These are phyloP conservation scores for Blastobotrys apis DNA, from an alignment of 1,139 yeast genomes.

Conservation along the genomic window DNA sequence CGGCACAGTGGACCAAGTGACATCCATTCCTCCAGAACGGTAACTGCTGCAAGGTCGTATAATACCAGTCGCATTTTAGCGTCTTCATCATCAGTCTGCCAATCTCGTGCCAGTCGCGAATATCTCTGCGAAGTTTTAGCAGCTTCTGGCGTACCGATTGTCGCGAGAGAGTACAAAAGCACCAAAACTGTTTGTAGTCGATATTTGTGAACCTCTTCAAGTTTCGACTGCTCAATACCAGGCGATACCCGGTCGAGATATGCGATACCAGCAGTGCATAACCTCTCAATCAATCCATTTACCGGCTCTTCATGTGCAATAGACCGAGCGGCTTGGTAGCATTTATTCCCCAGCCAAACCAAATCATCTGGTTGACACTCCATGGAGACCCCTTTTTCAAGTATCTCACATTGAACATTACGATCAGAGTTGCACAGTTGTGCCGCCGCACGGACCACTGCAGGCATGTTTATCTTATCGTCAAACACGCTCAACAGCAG, in stretches of 20 bases:
- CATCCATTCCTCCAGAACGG: neutral
- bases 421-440: constrained; percentile 1
- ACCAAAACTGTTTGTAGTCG: too few relatives aligned
- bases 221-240: too few relatives aligned
- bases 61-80: constrained; percentile 1
- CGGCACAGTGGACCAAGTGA: neutral
- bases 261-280: neutral
- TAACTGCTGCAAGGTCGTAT: constrained; percentile 2
- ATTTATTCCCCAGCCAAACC: constrained; percentile 4
- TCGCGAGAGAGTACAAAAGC: too few relatives aligned
- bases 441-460: constrained; percentile 5
- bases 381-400: neutral
- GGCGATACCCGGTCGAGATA: too few relatives aligned
- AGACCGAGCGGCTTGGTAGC: neutral
- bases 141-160: too few relatives aligned
- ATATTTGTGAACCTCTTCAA: too few relatives aligned
- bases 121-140: neutral
- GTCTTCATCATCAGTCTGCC: neutral
- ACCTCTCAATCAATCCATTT: neutral
- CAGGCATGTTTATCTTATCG: neutral
- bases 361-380: neutral
- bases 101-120: neutral
- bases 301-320: neutral
- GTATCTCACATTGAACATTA: neutral
- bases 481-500: neutral